Evolutionary conservation across 2,329 filamentous ascomycete genomes (phyloP).

Genomic region (Botryotinia convoluta): DNA sequence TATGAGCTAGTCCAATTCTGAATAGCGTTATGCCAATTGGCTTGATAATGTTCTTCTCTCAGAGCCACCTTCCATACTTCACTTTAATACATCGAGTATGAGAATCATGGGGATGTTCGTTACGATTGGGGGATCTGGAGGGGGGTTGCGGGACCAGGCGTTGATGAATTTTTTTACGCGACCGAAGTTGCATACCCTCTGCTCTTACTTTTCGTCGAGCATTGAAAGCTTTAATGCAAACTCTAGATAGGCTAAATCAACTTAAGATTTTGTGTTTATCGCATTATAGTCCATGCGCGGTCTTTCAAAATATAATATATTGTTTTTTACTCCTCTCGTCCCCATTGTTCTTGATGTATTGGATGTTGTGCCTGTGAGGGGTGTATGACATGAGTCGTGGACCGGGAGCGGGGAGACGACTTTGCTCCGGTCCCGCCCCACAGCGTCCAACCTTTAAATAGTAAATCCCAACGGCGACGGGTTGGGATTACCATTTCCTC

Average conservation of each 20-base stretch:
- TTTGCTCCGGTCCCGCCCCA: slow-evolving; percentile 7
- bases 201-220: slow-evolving; percentile 18
- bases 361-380: neutral
- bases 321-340: neutral
- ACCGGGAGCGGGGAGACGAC: neutral
- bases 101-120: slow-evolving; percentile 12
- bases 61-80: slow-evolving; percentile 7
- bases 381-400: neutral
- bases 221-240: slow-evolving; percentile 20
- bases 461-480: slow-evolving; percentile 13
- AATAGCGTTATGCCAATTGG: slow-evolving; percentile 18
- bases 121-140: neutral
- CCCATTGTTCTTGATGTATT: neutral
- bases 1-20: slow-evolving; percentile 18
- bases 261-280: slow-evolving; percentile 11
- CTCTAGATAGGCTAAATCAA: slow-evolving; percentile 20
- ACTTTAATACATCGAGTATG: slow-evolving; percentile 12
- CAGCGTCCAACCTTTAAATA: neutral
- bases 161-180: slow-evolving; percentile 17
- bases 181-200: slow-evolving; percentile 21
- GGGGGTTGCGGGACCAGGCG: slow-evolving; percentile 10
- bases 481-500: neutral
- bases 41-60: slow-evolving; percentile 10
- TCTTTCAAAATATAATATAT: neutral
- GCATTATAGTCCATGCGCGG: neutral